Evolutionary conservation across 2,329 filamentous ascomycete species (phyloP).

Genomic region (Diplodia sapinea): DNA sequence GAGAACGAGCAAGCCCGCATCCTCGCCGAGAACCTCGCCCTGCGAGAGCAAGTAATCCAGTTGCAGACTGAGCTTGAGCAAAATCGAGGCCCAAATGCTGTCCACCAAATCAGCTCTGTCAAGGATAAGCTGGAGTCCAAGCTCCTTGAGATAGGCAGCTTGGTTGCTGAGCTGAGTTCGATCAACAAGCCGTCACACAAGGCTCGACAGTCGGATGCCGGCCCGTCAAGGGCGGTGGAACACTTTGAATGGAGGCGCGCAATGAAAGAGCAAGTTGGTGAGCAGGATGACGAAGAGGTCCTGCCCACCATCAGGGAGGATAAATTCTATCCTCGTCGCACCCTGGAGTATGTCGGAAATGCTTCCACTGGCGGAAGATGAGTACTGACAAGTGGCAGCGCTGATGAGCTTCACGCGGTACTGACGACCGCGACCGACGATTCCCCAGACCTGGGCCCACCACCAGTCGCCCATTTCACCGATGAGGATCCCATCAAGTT

Average conservation of each 20-base stretch:
- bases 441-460: slow-evolving; percentile 71
- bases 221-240: slow-evolving; percentile 1
- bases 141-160: slow-evolving; percentile 69
- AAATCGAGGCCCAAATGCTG: slow-evolving; percentile 63
- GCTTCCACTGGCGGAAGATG: slow-evolving; percentile 35
- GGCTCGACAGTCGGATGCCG: not conserved
- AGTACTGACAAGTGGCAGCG: slow-evolving; percentile 49
- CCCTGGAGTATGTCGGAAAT: slow-evolving; percentile 65
- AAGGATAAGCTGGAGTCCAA: slow-evolving; percentile 75
- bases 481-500: slow-evolving; percentile 56
- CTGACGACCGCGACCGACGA: slow-evolving; percentile 63
- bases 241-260: slow-evolving; percentile 28
- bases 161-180: slow-evolving; percentile 69
- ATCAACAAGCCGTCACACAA: slow-evolving; percentile 36
- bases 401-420: slow-evolving; percentile 62
- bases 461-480: slow-evolving; percentile 60
- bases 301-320: slow-evolving; percentile 73
- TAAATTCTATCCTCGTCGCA: slow-evolving; percentile 70
- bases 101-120: slow-evolving; percentile 71
- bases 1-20: slow-evolving; percentile 77
- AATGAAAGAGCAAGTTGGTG: slow-evolving; percentile 57
- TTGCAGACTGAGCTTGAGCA: slow-evolving; percentile 71
- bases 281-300: slow-evolving; percentile 58
- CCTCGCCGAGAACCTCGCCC: slow-evolving; percentile 77
- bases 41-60: slow-evolving; percentile 72